Base-by-base conservation (phyloP, 2,329 filamentous ascomycete genomes). In the Scedosporium dehoogii region DNA sequence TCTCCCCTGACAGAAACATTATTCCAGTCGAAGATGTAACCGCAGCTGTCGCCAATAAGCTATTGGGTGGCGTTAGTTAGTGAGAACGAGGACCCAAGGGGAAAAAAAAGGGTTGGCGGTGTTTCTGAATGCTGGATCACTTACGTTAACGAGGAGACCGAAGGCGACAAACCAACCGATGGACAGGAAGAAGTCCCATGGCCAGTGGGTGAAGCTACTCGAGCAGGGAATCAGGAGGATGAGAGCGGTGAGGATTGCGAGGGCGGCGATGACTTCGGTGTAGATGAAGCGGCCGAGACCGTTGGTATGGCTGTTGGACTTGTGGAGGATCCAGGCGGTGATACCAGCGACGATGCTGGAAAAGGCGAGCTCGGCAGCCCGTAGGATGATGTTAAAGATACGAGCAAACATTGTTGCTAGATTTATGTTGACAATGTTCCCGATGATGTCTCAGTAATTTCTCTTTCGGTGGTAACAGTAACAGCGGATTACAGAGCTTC, bases 171-270 rank as follows among this genome's bases (percentile, higher is more conserved):
- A 91, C 88, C 88, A 92, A 58, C 83, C 79, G 62, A 87, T 74
- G 55, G 85, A 87, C 67, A 92, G 77, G 68, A 91, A 66, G 27
- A 92, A 68, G 69, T 93, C 90, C 67, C 86, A 76, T 0, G 86
- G 87, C 81, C 87, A 92, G 73, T 87, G 81, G 65, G 86, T 80
- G 73, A 92, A 90, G 57, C 79, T 81, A 59, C 77, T 76, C 2
- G 84, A 82, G 70, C 90, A 89, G 1, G 90, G 90, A 48, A 92
- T 79, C 29, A 92, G 78, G 84, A 88, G 90, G 65, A 92, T 72
- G 27, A 92, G 74, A 4, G 84, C 79, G n/a, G 90, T 76, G 48
- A 92, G 72, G 62, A 92, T 84, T 12, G 86, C 84, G 18, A 92
- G 69, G 21, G 80, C 86, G 2, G 90, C 86, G 46, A 92, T 80